Percentiles rank a stretch among this genome's conserved stretches.
Evolutionary conservation across 164 flowering plant genomes (phyloP).

Genomic region (Protea cynaroides): DNA sequence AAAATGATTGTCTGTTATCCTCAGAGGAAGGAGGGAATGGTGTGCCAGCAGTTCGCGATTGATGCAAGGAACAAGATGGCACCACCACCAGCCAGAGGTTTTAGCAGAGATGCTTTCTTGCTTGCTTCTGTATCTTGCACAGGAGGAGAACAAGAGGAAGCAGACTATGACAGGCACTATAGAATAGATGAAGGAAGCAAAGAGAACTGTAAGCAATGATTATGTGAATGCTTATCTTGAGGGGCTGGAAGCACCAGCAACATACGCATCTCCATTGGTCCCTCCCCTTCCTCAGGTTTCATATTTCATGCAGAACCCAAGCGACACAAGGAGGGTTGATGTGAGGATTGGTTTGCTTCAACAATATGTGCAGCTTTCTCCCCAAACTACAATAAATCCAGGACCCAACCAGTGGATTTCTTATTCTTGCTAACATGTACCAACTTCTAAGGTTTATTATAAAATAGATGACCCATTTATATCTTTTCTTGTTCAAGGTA

Average conservation of each 20-base stretch:
- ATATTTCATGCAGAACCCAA: conserved; percentile 44
- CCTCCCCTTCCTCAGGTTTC: conserved; percentile 45
- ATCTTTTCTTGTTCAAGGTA: neutral
- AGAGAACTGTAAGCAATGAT: conserved; percentile 24
- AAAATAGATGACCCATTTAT: neutral
- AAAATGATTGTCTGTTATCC: no score
- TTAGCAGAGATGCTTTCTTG: conserved; percentile 46
- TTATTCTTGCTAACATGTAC: neutral
- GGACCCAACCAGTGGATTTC: neutral
- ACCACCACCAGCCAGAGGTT: conserved; percentile 34
- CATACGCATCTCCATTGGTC: conserved; percentile 30
- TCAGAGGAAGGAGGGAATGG: conserved; percentile 32
- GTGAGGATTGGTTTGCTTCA: conserved; percentile 37
- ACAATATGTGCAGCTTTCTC: conserved; percentile 25
- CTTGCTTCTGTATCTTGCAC: conserved; percentile 33
- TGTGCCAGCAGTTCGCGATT: conserved; percentile 45
- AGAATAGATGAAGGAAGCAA: conserved; percentile 38
- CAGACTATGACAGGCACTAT: conserved; percentile 18
- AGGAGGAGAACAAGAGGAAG: conserved; percentile 29
- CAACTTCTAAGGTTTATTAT: neutral
- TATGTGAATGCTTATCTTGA: conserved; percentile 34
- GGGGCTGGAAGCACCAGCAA: conserved; percentile 36
- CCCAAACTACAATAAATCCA: conserved; percentile 3
- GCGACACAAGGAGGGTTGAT: conserved; percentile 29
- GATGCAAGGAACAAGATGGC: conserved; percentile 39